Evolutionary conservation across 495 filamentous ascomycete species (phyloP), one percentile per base, ranked within the genome.

Genomic region (Penicillium steckii): DNA sequence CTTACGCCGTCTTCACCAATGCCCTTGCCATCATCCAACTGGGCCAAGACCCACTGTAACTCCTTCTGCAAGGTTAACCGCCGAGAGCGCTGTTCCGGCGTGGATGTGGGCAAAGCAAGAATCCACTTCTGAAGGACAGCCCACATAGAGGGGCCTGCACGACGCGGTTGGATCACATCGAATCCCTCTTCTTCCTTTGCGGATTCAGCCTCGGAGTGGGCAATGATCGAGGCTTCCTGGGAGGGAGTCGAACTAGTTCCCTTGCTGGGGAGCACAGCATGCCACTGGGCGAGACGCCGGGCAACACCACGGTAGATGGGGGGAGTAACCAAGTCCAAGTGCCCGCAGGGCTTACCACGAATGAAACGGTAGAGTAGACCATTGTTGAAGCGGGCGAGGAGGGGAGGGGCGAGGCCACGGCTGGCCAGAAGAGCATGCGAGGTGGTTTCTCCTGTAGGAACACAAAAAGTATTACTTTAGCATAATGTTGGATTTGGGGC

Each of bases 111-210:
- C 32, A 99, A 76, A 12, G 91, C 94, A 57, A 82, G 75, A 38
- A 97, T 88, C 94, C 94, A 99, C 72, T 90, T 94, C 70, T 95
- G 91, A 76, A 95, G 85, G 25, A 95, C 88, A 8, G 87, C 89
- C 95, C 95, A 99, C 26, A 95, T 74, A 62, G 93, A 96, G 10
- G 90, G 87, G 9, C 81, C 74, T 3, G 81, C 78, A 56, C 84
- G 86, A 3, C 80, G 74, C 8, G 85, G 83, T 18, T 81, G 79
- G 45, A 84, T 79, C 48, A 75, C 64, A 30, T 81, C 71, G 46
- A 87, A 76, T 4, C 69, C 67, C n/a, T 56, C 33, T 23, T 66
- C 55, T 23, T 52, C 45, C 23, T 64, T 58, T 2, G 50, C 52
- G 13, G 43, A 27, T 26, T 60, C 51, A 19, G 44, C 37, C n/a